Percentiles rank a stretch among this genome's conserved stretches.
Conservation (phyloP, 148 eudicot species). For the Limonium bicolor region DNA sequence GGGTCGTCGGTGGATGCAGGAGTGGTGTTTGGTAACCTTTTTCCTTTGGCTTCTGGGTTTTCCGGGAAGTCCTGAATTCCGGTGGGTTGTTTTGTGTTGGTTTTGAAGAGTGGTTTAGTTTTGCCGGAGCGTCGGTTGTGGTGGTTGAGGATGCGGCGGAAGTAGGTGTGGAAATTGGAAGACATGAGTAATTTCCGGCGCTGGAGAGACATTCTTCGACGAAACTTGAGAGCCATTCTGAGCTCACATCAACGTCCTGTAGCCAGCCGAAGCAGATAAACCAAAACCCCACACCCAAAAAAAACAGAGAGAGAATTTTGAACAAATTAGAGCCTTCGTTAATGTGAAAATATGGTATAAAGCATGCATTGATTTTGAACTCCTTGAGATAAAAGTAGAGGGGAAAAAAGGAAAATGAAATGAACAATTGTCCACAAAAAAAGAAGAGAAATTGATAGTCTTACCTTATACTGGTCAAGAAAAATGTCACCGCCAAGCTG, state of each 20-base stretch:
- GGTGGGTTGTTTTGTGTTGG: neutral
- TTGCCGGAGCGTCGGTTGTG: neutral
- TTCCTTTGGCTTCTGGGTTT: constrained; percentile 24
- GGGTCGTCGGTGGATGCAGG: neutral
- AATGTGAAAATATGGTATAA: neutral
- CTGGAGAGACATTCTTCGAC: constrained; percentile 32
- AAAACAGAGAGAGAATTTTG: neutral
- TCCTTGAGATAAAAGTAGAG: neutral
- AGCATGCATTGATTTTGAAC: neutral
- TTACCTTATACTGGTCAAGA: constrained; percentile 5
- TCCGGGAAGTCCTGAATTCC: constrained; percentile 3
- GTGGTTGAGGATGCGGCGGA: neutral
- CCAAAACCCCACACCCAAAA: neutral
- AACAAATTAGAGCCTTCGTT: neutral
- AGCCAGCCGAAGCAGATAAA: constrained; percentile 2
- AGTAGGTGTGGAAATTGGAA: constrained; percentile 5
- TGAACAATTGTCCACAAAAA: too few species aligned
- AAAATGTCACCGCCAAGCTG: neutral
- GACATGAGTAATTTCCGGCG: constrained; percentile 21
- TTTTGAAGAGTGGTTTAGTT: neutral
- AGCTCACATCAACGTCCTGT: constrained; percentile 21
- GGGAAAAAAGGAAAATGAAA: constrained; percentile 1
- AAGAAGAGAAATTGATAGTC: neutral
- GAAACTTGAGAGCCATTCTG: constrained; percentile 24
- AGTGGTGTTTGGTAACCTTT: constrained; percentile 7